phyloP scores from a whole-genome alignment of 1,284 basidiomycete genomes.

The Microbotryum saponariae region DNA sequence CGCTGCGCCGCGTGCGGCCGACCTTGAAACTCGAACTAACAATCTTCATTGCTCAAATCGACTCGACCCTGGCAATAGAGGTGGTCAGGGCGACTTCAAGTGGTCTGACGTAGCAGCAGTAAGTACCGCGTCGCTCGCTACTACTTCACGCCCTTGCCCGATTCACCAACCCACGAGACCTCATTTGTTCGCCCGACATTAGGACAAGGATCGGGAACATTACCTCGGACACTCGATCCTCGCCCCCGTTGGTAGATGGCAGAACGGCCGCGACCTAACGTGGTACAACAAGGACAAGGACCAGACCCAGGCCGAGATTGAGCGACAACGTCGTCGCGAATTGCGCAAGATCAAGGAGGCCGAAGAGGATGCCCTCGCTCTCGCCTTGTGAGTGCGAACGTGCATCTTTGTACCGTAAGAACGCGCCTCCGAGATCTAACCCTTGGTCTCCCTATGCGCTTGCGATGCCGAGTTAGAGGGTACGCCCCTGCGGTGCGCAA shows the following conservation, averaged over 20 bases:
- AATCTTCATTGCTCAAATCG: too few relatives aligned
- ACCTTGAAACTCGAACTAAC: too few relatives aligned
- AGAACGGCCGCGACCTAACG: conserved; percentile 29
- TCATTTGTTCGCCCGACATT: not conserved
- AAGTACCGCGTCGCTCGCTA: not conserved
- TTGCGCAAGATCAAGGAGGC: conserved; percentile 31
- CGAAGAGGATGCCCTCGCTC: conserved; percentile 34
- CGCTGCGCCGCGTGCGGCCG: too few relatives aligned
- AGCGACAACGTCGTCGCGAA: conserved; percentile 23
- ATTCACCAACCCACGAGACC: not conserved
- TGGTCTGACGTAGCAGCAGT: conserved; percentile 26
- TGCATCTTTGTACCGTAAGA: not conserved
- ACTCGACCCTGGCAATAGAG: conserved; percentile 2
- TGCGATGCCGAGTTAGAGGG: conserved; percentile 1
- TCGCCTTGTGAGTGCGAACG: conserved; percentile 29
- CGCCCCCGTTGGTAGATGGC: conserved; percentile 34
- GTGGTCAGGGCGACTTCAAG: conserved; percentile 34
- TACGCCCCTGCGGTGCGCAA: conserved; percentile 4
- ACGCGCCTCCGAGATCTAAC: not conserved
- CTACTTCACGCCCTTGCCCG: not conserved
- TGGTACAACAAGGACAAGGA: conserved; percentile 34
- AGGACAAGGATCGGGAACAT: conserved; percentile 34
- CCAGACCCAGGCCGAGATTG: conserved; percentile 11
- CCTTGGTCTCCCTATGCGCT: not conserved
- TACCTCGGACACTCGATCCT: conserved; percentile 34